These are phyloP conservation scores for Odontarrhena argentea DNA, from an alignment of 345 rosid genomes.

Conservation along the genomic window DNA sequence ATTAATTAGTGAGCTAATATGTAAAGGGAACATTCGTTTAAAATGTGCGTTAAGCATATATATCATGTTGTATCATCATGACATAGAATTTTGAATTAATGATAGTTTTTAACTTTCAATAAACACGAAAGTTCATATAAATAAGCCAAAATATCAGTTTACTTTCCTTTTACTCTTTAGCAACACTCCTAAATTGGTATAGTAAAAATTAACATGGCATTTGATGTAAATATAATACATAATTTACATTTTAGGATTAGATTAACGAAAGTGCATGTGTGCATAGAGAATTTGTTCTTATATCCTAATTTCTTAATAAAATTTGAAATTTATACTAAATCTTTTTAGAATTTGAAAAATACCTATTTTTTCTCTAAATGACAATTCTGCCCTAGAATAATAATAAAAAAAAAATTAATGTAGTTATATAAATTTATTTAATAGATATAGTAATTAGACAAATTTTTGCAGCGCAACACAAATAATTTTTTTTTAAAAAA, in stretches of 20 bases:
- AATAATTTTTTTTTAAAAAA: no score
- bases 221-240: background rate
- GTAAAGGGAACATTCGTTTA: slow-evolving; percentile 9
- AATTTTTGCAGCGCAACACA: no score
- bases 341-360: no score
- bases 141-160: background rate
- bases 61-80: background rate
- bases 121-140: background rate
- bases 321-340: no score
- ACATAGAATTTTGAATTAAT: background rate
- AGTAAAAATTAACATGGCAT: background rate
- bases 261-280: background rate
- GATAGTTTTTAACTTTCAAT: background rate
- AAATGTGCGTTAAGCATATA: slow-evolving; percentile 19
- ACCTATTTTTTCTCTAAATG: no score
- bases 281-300: background rate
- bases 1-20: background rate
- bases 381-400: no score
- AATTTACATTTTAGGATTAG: background rate
- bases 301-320: no score
- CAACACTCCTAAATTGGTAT: no score
- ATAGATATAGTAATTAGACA: no score
- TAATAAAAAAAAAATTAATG: no score
- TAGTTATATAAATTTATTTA: no score
- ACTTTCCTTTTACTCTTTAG: background rate